Percentiles rank a stretch among this genome's conserved stretches.
Conservation (phyloP, 225 moss, liverwort and hornwort genomes). For the Antitrichia curtipendula region DNA sequence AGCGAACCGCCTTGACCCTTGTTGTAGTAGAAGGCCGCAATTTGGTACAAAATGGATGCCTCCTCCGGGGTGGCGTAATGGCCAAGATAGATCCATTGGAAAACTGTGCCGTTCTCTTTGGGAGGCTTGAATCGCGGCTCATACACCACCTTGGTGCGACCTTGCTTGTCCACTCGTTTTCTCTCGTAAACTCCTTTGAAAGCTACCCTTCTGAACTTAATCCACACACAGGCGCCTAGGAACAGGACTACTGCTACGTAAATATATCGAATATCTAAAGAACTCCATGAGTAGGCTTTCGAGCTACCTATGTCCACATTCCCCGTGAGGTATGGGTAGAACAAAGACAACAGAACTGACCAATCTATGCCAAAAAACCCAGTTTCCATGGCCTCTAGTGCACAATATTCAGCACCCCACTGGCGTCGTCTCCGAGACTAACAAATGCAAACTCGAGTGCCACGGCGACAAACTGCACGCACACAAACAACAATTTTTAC, state of each 20-base stretch:
- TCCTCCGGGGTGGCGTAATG: background rate
- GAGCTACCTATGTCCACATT: background rate
- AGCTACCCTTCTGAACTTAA: background rate
- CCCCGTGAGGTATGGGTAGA: background rate
- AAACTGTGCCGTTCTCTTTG: background rate
- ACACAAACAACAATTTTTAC: too few relatives aligned
- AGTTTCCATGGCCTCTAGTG: background rate
- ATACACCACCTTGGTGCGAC: background rate
- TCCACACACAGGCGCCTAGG: background rate
- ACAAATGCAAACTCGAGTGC: background rate
- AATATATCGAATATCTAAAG: background rate
- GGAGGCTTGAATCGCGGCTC: background rate
- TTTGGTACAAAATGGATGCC: background rate
- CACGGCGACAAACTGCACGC: too few relatives aligned
- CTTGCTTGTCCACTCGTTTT: background rate
- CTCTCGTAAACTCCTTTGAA: accelerated
- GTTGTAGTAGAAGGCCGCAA: background rate
- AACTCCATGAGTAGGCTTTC: background rate
- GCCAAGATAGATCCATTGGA: background rate
- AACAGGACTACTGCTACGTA: background rate
- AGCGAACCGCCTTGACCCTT: background rate
- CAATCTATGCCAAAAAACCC: too few relatives aligned
- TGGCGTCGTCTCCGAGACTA: background rate
- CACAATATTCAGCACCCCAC: background rate
- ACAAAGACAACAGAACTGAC: background rate